Conservation (phyloP, 2,329 filamentous ascomycete genomes). For the Geosmithia flava region DNA sequence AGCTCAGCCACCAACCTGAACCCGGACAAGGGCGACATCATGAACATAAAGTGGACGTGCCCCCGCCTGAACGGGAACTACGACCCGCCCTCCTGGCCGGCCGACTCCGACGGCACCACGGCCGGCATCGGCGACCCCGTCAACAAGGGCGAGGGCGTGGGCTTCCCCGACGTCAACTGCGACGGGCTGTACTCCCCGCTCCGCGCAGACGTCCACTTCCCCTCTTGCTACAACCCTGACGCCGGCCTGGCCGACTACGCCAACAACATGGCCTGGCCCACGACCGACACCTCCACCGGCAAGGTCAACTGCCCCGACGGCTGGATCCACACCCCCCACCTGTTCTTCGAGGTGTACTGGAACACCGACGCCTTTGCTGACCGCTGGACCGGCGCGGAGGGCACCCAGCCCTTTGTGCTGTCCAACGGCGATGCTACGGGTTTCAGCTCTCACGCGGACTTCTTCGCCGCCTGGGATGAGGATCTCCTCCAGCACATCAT, state of each 20-base stretch:
- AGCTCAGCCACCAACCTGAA: slow-evolving; percentile 38
- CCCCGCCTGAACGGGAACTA: slow-evolving; percentile 36
- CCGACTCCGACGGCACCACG: slow-evolving; percentile 37
- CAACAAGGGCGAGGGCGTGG: slow-evolving; percentile 43
- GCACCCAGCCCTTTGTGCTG: slow-evolving; percentile 53
- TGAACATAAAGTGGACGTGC: slow-evolving; percentile 48
- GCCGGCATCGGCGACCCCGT: slow-evolving; percentile 41
- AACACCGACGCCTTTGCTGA: slow-evolving; percentile 38
- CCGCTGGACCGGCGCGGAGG: slow-evolving; percentile 39
- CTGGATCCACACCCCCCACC: slow-evolving; percentile 40
- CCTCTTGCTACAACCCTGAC: slow-evolving; percentile 59
- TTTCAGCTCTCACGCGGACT: slow-evolving; percentile 60
- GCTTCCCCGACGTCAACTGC: slow-evolving; percentile 62
- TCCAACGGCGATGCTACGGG: slow-evolving; percentile 59
- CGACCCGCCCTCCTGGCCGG: slow-evolving; percentile 38
- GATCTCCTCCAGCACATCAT: slow-evolving; percentile 53
- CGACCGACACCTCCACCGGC: slow-evolving; percentile 21
- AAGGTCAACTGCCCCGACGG: slow-evolving; percentile 42
- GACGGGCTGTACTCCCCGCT: slow-evolving; percentile 48
- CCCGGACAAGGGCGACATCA: slow-evolving; percentile 35
- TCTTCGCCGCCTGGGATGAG: slow-evolving; percentile 61
- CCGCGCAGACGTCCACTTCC: slow-evolving; percentile 58
- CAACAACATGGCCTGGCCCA: slow-evolving; percentile 56
- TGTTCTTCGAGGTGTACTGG: slow-evolving; percentile 51
- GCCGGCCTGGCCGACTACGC: slow-evolving; percentile 46